A percentile compares a stretch with the other conserved stretches of the same genome.
phyloP scores from a whole-genome alignment of 169 alveolate species.

The Plasmodium coatneyi region DNA sequence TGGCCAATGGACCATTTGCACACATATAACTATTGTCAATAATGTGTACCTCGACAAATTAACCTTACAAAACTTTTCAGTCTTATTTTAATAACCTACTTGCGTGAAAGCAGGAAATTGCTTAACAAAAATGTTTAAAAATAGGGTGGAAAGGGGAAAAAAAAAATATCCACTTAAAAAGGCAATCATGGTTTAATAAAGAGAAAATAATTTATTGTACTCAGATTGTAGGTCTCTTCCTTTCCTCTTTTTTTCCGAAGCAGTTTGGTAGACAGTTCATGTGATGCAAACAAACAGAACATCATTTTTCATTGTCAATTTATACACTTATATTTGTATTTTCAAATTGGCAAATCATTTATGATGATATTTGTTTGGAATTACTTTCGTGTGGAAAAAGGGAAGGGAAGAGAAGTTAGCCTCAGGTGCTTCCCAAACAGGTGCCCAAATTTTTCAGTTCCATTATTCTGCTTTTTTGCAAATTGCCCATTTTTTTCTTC shows the following conservation, averaged over 20 bases:
- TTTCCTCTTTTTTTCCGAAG: not conserved
- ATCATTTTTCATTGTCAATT: slow-evolving; percentile 71
- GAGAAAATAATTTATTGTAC: not conserved
- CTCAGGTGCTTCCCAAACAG: slow-evolving; percentile 72
- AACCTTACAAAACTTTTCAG: not conserved
- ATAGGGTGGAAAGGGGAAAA: not conserved
- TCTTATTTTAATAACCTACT: not conserved
- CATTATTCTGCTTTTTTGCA: slow-evolving; percentile 44
- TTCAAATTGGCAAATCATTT: slow-evolving; percentile 75
- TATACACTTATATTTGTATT: slow-evolving; percentile 57
- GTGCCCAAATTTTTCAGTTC: slow-evolving; percentile 72
- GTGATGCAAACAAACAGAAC: slow-evolving; percentile 20
- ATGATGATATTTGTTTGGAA: slow-evolving; percentile 33
- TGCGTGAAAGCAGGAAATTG: slow-evolving; percentile 1
- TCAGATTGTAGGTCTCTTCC: not conserved
- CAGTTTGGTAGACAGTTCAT: not conserved
- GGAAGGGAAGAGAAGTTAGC: slow-evolving; percentile 12
- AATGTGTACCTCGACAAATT: not conserved
- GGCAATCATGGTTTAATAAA: not conserved
- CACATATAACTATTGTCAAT: not conserved
- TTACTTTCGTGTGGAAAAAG: slow-evolving; percentile 2
- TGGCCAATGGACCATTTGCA: slow-evolving; percentile 1
- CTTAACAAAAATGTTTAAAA: not conserved
- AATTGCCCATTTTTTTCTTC: slow-evolving; percentile 34
- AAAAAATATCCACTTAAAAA: not conserved